Evolutionary conservation across 805 yeast genomes (phyloP).

Genomic region (Peterozyma toletana): DNA sequence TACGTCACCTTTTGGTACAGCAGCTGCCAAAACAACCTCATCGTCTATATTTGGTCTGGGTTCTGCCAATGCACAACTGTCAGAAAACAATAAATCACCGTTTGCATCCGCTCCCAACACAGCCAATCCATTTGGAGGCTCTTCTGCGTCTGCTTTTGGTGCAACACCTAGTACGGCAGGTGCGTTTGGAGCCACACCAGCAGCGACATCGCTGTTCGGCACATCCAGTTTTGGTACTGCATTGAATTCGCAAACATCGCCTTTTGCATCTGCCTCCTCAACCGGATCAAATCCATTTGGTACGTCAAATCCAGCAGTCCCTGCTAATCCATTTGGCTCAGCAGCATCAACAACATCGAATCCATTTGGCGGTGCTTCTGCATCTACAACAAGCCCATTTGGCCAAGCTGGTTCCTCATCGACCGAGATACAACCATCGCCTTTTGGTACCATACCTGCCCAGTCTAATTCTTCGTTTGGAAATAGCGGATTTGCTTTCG

Average conservation of each 20-base stretch:
- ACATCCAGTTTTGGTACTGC: constrained; percentile 9
- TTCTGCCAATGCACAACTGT: neutral
- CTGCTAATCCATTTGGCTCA: constrained; percentile 1
- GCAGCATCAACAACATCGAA: constrained; percentile 2
- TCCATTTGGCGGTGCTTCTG: constrained; percentile 7
- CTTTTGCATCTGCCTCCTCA: constrained; percentile 11
- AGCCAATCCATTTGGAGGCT: constrained; percentile 12
- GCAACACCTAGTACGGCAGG: constrained; percentile 10
- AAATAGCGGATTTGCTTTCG: constrained; percentile 1
- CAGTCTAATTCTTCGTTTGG: constrained; percentile 1
- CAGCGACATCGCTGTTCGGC: constrained; percentile 11
- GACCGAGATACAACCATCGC: constrained; percentile 6
- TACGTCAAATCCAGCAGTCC: constrained; percentile 6
- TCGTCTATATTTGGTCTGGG: constrained; percentile 3
- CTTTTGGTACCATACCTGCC: constrained; percentile 8
- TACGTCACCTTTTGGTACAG: constrained; percentile 4
- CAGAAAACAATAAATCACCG: constrained; percentile 2
- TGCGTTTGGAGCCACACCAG: constrained; percentile 6
- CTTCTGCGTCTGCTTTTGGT: constrained; percentile 12
- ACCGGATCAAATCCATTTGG: constrained; percentile 1
- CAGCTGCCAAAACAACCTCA: constrained; percentile 5
- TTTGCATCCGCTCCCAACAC: constrained; percentile 3
- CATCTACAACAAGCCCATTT: constrained; percentile 10
- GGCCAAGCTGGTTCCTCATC: constrained; percentile 16
- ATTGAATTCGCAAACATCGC: constrained; percentile 11